Conservation (phyloP, 116 monocot species). For the Posidonia oceanica region DNA sequence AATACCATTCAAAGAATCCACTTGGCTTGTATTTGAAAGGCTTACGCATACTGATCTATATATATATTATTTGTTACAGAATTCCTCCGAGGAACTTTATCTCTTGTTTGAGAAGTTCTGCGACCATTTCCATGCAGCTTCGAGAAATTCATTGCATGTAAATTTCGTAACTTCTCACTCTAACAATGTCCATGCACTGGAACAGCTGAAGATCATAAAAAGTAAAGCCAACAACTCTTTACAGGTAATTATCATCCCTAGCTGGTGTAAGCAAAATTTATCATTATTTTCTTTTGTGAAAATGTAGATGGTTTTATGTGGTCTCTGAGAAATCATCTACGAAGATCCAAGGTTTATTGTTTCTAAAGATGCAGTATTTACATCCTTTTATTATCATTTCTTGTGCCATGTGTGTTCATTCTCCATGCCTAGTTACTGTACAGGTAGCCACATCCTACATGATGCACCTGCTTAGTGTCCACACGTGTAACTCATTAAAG, state of each 20-base stretch:
- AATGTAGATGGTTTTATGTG: neutral
- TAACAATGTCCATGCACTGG: constrained; percentile 78
- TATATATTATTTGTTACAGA: constrained; percentile 34
- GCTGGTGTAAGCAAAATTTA: neutral
- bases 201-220: constrained; percentile 58
- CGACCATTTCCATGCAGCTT: constrained; percentile 76
- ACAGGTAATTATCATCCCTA: constrained; percentile 51
- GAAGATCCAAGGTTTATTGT: no score
- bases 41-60: no score
- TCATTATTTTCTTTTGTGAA: neutral
- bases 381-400: no score
- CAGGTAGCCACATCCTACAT: no score
- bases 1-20: no score
- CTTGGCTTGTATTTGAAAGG: no score
- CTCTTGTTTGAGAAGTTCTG: constrained; percentile 75
- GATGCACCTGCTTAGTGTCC: no score
- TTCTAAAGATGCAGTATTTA: no score
- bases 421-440: no score
- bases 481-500: no score
- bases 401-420: no score
- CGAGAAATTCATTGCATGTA: constrained; percentile 75
- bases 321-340: no score
- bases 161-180: constrained; percentile 95
- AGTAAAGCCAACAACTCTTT: constrained; percentile 52
- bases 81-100: constrained; percentile 82